phyloP scores from a whole-genome alignment of 2,329 filamentous ascomycete species.

The Fusarium brachygibbosum region DNA sequence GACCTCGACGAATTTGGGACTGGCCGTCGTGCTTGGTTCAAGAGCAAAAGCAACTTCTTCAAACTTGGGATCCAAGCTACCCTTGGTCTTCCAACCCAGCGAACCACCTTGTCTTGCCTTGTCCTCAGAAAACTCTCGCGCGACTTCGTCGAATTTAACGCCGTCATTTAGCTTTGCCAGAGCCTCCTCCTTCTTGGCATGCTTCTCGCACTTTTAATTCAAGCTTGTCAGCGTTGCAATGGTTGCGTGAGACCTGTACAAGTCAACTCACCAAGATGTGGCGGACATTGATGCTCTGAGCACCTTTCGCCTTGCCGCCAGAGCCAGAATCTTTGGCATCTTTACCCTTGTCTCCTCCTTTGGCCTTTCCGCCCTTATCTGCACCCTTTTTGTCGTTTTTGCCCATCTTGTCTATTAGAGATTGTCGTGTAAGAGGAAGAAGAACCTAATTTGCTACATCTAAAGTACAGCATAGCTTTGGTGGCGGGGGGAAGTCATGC shows the following conservation, averaged over 20 bases:
- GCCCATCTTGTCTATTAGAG: slow-evolving; percentile 49
- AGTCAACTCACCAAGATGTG: slow-evolving; percentile 71
- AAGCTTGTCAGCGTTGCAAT: slow-evolving; percentile 21
- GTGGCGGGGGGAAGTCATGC: slow-evolving; percentile 34
- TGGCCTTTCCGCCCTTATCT: slow-evolving; percentile 54
- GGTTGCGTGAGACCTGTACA: neutral
- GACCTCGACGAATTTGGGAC: slow-evolving; percentile 75
- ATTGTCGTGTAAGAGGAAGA: slow-evolving; percentile 21
- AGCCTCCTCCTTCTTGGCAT: slow-evolving; percentile 82
- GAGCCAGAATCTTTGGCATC: slow-evolving; percentile 53
- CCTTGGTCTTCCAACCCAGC: slow-evolving; percentile 80
- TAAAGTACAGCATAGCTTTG: slow-evolving; percentile 7
- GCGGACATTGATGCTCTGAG: slow-evolving; percentile 78
- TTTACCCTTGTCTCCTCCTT: slow-evolving; percentile 38
- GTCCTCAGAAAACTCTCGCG: slow-evolving; percentile 79
- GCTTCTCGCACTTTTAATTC: slow-evolving; percentile 73
- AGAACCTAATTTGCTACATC: slow-evolving; percentile 5
- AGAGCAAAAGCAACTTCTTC: slow-evolving; percentile 79
- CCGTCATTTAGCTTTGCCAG: slow-evolving; percentile 75
- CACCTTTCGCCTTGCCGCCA: slow-evolving; percentile 64
- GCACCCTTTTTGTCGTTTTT: slow-evolving; percentile 59
- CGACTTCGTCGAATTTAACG: slow-evolving; percentile 81
- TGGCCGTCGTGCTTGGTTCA: slow-evolving; percentile 73
- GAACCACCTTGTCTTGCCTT: slow-evolving; percentile 79
- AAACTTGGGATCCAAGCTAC: slow-evolving; percentile 75